These are phyloP conservation scores for Backusella morwellensis DNA, from an alignment of 192 early-diverging fungal species.

Conservation along the genomic window DNA sequence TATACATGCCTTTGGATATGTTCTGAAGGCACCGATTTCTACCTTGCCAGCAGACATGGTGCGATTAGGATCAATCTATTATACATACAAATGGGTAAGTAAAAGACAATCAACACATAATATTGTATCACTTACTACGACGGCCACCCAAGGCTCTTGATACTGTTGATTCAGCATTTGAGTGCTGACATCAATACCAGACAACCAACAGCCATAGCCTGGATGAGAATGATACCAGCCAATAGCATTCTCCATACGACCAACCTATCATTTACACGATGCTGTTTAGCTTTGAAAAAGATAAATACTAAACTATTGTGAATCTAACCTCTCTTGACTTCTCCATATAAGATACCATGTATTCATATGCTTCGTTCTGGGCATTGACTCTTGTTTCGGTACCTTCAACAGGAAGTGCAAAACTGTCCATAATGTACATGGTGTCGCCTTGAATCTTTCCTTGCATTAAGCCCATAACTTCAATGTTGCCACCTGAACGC, in stretches of 20 bases:
- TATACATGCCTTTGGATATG: conserved; percentile 76
- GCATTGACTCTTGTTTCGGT: conserved; percentile 98
- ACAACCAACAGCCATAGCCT: conserved; percentile 99
- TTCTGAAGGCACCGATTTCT: conserved; percentile 97
- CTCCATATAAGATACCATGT: conserved; percentile 93
- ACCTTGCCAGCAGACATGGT: conserved; percentile 97
- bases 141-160: conserved; percentile 92
- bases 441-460: conserved; percentile 86
- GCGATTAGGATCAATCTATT: conserved; percentile 93
- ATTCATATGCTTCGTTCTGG: conserved; percentile 90
- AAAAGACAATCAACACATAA: background rate
- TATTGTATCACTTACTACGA: conserved; percentile 67
- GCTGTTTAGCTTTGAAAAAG: background rate
- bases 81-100: background rate
- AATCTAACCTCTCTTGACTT: conserved; percentile 69
- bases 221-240: conserved; percentile 99
- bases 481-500: conserved; percentile 92
- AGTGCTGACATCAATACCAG: conserved; percentile 96
- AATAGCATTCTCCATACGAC: conserved; percentile 87
- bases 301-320: background rate
- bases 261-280: conserved; percentile 52
- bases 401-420: conserved; percentile 96
- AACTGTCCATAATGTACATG: conserved; percentile 95
- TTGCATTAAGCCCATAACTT: conserved; percentile 99
- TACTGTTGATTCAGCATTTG: conserved; percentile 95